Percentiles rank a stretch among this genome's conserved stretches.
Evolutionary conservation across 805 yeast species (phyloP).

Genomic region (Starmerella asiatica): DNA sequence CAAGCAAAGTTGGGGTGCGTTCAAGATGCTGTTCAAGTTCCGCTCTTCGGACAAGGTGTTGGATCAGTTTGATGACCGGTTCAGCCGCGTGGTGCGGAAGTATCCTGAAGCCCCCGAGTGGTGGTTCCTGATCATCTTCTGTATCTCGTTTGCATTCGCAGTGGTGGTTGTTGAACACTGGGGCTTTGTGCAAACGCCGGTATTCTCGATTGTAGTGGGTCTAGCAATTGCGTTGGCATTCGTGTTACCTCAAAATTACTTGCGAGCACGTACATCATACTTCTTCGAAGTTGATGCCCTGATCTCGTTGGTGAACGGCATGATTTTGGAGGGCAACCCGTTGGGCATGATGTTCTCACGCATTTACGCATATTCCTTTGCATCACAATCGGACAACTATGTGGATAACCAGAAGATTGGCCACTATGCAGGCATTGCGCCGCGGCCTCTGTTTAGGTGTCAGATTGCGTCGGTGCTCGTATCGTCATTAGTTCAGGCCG

Average conservation of each 20-base stretch:
- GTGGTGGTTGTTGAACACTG: slow-evolving; percentile 31
- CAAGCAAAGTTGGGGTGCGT: slow-evolving; percentile 32
- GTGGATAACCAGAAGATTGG: slow-evolving; percentile 41
- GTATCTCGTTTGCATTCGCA: slow-evolving; percentile 34
- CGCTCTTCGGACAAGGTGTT: slow-evolving; percentile 18
- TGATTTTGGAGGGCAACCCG: slow-evolving; percentile 43
- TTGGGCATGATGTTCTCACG: slow-evolving; percentile 39
- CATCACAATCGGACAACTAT: slow-evolving; percentile 42
- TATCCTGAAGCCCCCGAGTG: slow-evolving; percentile 61
- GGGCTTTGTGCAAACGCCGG: slow-evolving; percentile 35
- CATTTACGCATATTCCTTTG: slow-evolving; percentile 31
- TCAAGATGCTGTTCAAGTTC: slow-evolving; percentile 1
- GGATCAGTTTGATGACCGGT: slow-evolving; percentile 35
- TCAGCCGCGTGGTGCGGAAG: slow-evolving; percentile 41
- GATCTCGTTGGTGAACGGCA: slow-evolving; percentile 38
- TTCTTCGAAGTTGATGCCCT: slow-evolving; percentile 38
- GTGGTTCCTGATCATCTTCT: slow-evolving; percentile 40
- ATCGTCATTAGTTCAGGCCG: slow-evolving; percentile 22
- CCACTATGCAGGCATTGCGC: slow-evolving; percentile 47
- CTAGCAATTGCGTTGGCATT: slow-evolving; percentile 38
- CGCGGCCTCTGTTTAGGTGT: slow-evolving; percentile 42
- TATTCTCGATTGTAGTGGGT: slow-evolving; percentile 46
- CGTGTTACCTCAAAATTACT: slow-evolving; percentile 37
- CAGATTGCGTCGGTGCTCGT: slow-evolving; percentile 26
- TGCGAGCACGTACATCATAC: slow-evolving; percentile 38